Conservation (phyloP, 441 rosid genomes). For the Erodium trifolium region DNA sequence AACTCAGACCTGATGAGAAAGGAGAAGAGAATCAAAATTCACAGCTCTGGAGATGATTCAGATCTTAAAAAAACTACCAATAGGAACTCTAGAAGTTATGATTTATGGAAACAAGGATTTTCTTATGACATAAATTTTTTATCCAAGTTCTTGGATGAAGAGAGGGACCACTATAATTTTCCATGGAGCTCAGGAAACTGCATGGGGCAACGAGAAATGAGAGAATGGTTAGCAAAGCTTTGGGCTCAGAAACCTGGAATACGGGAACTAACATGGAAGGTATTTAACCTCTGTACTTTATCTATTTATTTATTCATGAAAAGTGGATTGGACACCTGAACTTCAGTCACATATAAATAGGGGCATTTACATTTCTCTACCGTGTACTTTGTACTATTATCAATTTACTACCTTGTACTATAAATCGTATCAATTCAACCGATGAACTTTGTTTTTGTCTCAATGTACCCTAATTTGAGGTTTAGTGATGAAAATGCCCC, state of each 20-base stretch:
- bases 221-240: conserved; percentile 78
- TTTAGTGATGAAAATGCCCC: too few relatives aligned
- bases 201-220: conserved; percentile 93
- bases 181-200: conserved; percentile 86
- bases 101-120: conserved; percentile 54
- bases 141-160: conserved; percentile 60
- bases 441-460: too few relatives aligned
- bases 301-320: conserved; percentile 4
- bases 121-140: conserved; percentile 64
- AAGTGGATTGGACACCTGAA: conserved; percentile 2
- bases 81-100: conserved; percentile 33
- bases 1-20: conserved; percentile 63
- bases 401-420: too few relatives aligned
- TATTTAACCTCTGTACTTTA: conserved; percentile 16
- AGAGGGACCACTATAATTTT: conserved; percentile 77
- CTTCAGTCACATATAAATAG: neutral
- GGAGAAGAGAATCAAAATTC: conserved; percentile 61
- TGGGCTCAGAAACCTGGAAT: conserved; percentile 71
- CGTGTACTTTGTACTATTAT: too few relatives aligned
- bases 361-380: too few relatives aligned
- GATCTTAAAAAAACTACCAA: conserved; percentile 27
- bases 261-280: conserved; percentile 94
- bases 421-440: too few relatives aligned
- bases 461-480: too few relatives aligned
- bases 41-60: conserved; percentile 29